A percentile compares a stretch with the other conserved stretches of the same genome.
phyloP scores from a whole-genome alignment of 331 rosid genomes.

The Malus hybrid region DNA sequence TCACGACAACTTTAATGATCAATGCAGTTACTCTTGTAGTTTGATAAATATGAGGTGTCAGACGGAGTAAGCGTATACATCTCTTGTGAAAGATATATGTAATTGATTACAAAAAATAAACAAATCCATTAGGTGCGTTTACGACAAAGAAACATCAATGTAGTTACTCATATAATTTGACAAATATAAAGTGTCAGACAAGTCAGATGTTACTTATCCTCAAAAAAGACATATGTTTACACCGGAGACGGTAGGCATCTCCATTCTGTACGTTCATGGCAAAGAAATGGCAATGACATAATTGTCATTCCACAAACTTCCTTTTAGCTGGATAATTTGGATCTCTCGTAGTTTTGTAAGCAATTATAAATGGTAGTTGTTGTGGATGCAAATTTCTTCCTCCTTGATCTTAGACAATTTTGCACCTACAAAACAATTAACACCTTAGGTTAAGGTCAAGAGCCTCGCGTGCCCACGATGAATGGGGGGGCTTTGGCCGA shows the following conservation, averaged over 20 bases:
- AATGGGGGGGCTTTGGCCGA: too few species aligned
- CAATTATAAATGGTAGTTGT: background rate
- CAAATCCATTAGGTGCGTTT: background rate
- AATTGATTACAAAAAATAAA: fast-evolving
- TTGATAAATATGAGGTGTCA: background rate
- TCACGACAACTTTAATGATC: too few species aligned
- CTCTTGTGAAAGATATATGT: background rate
- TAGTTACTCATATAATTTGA: background rate
- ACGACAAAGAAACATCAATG: background rate
- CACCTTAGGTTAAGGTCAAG: too few species aligned
- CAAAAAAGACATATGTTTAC: too few species aligned
- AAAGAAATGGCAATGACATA: background rate
- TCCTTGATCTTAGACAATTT: too few species aligned
- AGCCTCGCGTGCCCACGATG: too few species aligned
- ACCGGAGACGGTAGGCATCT: background rate
- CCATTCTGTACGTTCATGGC: background rate
- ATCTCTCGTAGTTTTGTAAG: background rate
- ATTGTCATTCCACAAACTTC: background rate
- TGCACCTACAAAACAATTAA: too few species aligned
- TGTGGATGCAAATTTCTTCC: too few species aligned
- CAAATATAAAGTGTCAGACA: background rate
- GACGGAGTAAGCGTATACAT: fast-evolving
- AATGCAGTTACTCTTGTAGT: too few species aligned
- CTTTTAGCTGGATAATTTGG: background rate
- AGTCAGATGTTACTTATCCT: too few species aligned